These are phyloP conservation scores for Pythium guiyangense DNA, from an alignment of 352 stramenopile genomes.

Conservation along the genomic window DNA sequence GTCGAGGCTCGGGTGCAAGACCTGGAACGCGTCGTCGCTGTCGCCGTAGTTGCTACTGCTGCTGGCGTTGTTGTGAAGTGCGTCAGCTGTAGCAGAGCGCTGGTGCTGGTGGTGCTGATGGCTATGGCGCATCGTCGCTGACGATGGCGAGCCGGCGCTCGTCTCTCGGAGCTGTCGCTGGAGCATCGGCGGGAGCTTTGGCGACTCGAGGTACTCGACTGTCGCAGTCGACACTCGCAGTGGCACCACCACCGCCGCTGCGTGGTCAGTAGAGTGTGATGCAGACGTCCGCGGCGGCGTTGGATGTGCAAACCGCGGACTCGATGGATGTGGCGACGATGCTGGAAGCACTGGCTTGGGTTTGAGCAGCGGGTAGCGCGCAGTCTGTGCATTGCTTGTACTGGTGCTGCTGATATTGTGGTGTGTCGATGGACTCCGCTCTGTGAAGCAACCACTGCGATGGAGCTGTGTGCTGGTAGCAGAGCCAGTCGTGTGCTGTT, in stretches of 20 bases:
- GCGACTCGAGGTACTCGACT: constrained; percentile 27
- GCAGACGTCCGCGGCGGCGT: constrained; percentile 6
- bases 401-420: not conserved
- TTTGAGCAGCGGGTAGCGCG: not conserved
- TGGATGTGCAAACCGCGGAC: constrained; percentile 4
- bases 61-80: not conserved
- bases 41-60: constrained; percentile 8
- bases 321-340: not conserved
- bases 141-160: not conserved
- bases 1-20: constrained; percentile 58
- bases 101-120: not conserved
- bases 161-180: constrained; percentile 15
- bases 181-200: constrained; percentile 32
- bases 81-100: constrained; percentile 5
- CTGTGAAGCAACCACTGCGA: no score
- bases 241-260: constrained; percentile 9
- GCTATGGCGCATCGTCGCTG: not conserved
- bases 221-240: constrained; percentile 28
- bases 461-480: no score
- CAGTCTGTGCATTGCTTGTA: not conserved
- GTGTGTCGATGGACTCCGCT: not conserved
- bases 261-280: not conserved
- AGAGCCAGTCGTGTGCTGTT: not conserved
- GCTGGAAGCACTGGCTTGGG: not conserved
- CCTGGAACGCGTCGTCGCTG: constrained; percentile 33